Conservation (phyloP, 2,329 filamentous ascomycete genomes). For the Grosmannia clavigera region DNA sequence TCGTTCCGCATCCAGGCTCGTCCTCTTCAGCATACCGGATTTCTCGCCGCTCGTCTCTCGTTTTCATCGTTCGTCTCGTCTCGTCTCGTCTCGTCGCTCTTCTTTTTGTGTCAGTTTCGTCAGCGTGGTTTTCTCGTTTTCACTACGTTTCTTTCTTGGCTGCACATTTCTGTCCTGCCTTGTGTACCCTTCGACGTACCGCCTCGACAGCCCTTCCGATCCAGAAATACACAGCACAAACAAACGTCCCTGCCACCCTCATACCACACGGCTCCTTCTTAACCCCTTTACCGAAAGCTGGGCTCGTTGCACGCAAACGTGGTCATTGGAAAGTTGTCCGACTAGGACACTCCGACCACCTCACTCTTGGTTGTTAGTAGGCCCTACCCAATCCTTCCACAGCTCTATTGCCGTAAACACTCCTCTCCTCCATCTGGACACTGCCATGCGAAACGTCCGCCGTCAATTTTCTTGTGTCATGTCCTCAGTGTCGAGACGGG, state of each 20-base stretch:
- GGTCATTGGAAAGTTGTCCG: constrained; percentile 6
- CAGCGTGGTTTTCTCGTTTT: constrained; percentile 1
- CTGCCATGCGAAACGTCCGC: neutral
- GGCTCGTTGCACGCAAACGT: constrained; percentile 5
- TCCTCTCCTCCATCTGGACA: neutral
- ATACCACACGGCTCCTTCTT: neutral
- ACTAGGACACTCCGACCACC: constrained; percentile 1
- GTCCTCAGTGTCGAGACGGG: neutral
- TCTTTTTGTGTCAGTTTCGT: neutral
- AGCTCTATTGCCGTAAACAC: neutral
- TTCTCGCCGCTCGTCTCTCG: neutral
- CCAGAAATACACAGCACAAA: neutral
- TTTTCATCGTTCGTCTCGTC: neutral
- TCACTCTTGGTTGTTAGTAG: constrained; percentile 2
- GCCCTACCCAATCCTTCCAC: constrained; percentile 3
- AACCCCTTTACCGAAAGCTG: constrained; percentile 3
- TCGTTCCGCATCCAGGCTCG: neutral
- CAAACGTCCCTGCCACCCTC: neutral
- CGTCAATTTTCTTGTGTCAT: neutral
- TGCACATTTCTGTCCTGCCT: neutral
- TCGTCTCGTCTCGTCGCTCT: neutral
- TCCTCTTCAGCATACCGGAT: neutral
- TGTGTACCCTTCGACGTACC: neutral
- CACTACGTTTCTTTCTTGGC: neutral
- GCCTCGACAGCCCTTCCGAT: neutral